Evolutionary conservation across 331 rosid species (phyloP), one percentile per base, ranked within the genome.

Genomic region (Quercus lobata): DNA sequence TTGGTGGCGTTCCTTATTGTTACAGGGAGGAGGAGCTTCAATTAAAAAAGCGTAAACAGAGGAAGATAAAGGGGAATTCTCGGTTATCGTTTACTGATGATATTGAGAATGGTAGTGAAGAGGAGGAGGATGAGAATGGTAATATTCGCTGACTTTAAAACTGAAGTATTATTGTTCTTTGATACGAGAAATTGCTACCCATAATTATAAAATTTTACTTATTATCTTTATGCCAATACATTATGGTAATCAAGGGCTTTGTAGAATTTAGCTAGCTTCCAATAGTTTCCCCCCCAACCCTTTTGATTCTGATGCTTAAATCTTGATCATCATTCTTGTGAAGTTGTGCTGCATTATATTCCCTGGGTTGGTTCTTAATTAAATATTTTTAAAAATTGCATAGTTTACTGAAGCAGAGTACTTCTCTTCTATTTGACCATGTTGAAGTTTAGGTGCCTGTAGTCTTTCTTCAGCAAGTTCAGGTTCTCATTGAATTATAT

Each of bases 11-110:
- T 32, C 53, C 24, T 74, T 63, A 1, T 19, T 54, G 8, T 65
- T 68, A 69, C 55, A 94, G 98, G 89, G 99, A 96, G 88, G 98
- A 91, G 84, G 94, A 87, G 76, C 83, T 96, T 79, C 99, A 96
- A 61, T 79, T 91, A 55, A 87, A 91, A 74, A 96, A 96, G 81
- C 93, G 99, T 2, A 93, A 89, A 73, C 93, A 93, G 87, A 93
- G 99, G 87, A 96, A 96, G 90, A 69, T 96, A 55, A 96, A 91
- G 89, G 97, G 96, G 5, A 86, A 83, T 83, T 88, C 96, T 73
- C 87, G 96, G 12, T 73, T 96, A 82, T 96, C 99, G 10, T 96
- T 96, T 76, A 86, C 96, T 0, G 98, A 96, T 82, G 97, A 96
- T 76, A 70, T 91, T 61, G 93, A 96, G 79, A 83, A 81, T 75